Evolutionary conservation across 176 grass and related monocot genomes (phyloP).

Genomic region (Juncus effusus): DNA sequence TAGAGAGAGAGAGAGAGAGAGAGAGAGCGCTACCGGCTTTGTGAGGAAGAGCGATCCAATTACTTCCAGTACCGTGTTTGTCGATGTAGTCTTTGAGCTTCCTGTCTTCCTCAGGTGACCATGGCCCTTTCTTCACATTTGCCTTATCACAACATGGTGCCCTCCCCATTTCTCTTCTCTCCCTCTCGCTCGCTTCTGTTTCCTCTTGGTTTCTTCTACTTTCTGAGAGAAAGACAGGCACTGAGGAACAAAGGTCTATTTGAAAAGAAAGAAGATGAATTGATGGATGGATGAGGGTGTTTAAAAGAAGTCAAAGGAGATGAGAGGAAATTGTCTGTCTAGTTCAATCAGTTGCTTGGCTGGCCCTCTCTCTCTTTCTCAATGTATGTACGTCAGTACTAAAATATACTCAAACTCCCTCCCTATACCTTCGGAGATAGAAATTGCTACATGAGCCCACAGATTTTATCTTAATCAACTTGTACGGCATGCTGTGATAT

Average conservation of each 20-base stretch:
- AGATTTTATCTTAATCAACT: too few relatives aligned
- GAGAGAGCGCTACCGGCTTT: slow-evolving; percentile 37
- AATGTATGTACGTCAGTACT: slow-evolving; percentile 23
- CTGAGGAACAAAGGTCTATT: slow-evolving; percentile 27
- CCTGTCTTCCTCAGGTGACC: slow-evolving; percentile 71
- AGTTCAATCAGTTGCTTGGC: slow-evolving; percentile 28
- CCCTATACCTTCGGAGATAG: slow-evolving; percentile 16
- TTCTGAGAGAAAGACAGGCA: slow-evolving; percentile 1
- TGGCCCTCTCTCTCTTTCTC: slow-evolving; percentile 17
- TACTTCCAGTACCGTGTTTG: slow-evolving; percentile 53
- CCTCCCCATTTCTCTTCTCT: slow-evolving; percentile 46
- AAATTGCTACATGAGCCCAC: too few relatives aligned
- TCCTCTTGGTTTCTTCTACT: slow-evolving; percentile 15
- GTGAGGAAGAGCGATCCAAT: slow-evolving; percentile 65
- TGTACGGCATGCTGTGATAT: too few relatives aligned
- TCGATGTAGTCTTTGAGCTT: slow-evolving; percentile 82
- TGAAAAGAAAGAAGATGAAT: slow-evolving; percentile 30
- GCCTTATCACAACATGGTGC: slow-evolving; percentile 78
- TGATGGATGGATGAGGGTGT: neutral
- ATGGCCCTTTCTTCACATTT: slow-evolving; percentile 74
- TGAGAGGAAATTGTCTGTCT: slow-evolving; percentile 34
- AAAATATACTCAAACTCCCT: neutral
- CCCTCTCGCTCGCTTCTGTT: neutral
- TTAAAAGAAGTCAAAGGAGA: slow-evolving; percentile 38
- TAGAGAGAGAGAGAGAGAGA: too few relatives aligned